Percentiles rank a stretch among this genome's conserved stretches.
Conservation (phyloP, 2,329 filamentous ascomycete genomes). For the Shiraia bambusicola region DNA sequence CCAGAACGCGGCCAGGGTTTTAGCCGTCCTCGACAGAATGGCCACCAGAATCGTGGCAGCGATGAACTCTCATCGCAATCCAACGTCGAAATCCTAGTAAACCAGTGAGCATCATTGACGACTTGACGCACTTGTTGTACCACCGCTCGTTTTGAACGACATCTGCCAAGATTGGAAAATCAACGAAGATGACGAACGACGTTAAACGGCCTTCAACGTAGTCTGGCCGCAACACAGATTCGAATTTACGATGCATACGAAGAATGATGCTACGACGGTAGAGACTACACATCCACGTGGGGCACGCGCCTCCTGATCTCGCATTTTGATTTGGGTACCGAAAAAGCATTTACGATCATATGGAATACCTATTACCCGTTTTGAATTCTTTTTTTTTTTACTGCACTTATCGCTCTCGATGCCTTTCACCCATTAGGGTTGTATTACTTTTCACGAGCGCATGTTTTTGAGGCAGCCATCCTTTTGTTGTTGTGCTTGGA, state of each 20-base stretch:
- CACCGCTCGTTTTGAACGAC: constrained; percentile 25
- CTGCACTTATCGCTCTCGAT: neutral
- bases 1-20: constrained; percentile 62
- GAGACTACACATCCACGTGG: constrained; percentile 40
- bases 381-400: constrained; percentile 8
- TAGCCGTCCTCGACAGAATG: constrained; percentile 58
- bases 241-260: constrained; percentile 44
- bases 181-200: constrained; percentile 40
- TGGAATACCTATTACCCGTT: constrained; percentile 23
- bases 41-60: constrained; percentile 62
- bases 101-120: constrained; percentile 48
- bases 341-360: constrained; percentile 40
- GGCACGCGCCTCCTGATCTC: constrained; percentile 34
- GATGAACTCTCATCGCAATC: constrained; percentile 64
- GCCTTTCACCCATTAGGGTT: neutral
- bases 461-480: constrained; percentile 8
- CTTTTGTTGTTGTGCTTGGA: constrained; percentile 6
- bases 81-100: constrained; percentile 64
- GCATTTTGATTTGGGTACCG: constrained; percentile 36
- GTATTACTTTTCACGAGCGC: constrained; percentile 1
- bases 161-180: constrained; percentile 28
- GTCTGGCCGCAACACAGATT: constrained; percentile 33
- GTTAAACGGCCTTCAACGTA: constrained; percentile 35
- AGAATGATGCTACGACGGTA: constrained; percentile 46
- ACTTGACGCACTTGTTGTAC: constrained; percentile 21